Conservation (phyloP, 352 stramenopile species). For the Plasmopara halstedii region DNA sequence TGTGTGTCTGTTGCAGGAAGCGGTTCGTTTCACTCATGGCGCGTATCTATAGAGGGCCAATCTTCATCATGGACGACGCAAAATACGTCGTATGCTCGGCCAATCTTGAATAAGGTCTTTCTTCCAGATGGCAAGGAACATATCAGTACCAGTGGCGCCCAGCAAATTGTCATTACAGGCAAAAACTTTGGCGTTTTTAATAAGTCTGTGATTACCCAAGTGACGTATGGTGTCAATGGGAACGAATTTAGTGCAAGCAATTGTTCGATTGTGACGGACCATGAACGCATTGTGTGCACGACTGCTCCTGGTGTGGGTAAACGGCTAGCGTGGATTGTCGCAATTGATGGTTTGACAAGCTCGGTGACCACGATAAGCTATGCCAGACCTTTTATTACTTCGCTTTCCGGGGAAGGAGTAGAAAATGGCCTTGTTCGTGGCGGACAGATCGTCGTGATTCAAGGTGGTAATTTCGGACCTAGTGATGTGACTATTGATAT, state of each 20-base stretch:
- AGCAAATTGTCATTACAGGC: conserved; percentile 47
- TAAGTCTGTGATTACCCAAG: conserved; percentile 23
- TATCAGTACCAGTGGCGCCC: conserved; percentile 38
- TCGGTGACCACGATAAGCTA: conserved; percentile 53
- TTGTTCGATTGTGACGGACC: conserved; percentile 38
- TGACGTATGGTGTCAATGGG: conserved; percentile 47
- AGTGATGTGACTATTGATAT: conserved; percentile 28
- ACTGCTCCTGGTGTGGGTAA: conserved; percentile 42
- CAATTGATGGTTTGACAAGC: conserved; percentile 41
- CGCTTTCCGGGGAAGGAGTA: conserved; percentile 29
- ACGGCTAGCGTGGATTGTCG: conserved; percentile 48
- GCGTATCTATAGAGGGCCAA: conserved; percentile 31
- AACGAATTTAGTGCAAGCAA: conserved; percentile 30
- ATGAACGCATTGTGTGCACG: conserved; percentile 44
- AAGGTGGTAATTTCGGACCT: conserved; percentile 54
- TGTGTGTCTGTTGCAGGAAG: conserved; percentile 43
- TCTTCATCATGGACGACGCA: conserved; percentile 24
- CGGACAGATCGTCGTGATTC: conserved; percentile 30
- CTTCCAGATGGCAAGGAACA: conserved; percentile 33
- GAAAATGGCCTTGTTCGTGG: conserved; percentile 26
- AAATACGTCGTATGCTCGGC: conserved; percentile 46
- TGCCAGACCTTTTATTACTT: conserved; percentile 34
- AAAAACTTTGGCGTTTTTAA: conserved; percentile 46
- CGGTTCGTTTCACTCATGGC: conserved; percentile 37
- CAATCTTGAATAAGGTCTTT: conserved; percentile 50